Conservation (phyloP, 257 asterid species). For the Scutellaria minor region DNA sequence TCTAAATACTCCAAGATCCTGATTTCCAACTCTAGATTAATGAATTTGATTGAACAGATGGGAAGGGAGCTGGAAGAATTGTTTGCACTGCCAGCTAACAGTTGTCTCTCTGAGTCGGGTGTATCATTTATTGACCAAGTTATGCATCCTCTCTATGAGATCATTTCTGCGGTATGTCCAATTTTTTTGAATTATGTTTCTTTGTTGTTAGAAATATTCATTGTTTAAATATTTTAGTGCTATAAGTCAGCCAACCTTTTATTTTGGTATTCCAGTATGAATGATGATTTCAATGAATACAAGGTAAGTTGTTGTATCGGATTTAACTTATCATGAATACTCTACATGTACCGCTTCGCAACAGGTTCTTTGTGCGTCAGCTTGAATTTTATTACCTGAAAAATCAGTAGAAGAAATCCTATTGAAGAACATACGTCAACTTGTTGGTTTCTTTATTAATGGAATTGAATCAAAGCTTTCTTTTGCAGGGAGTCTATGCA, state of each 20-base stretch:
- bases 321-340: constrained; percentile 29
- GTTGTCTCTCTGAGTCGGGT: constrained; percentile 79
- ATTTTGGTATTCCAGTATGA: too few relatives aligned
- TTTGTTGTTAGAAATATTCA: too few relatives aligned
- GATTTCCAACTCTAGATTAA: constrained; percentile 27
- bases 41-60: constrained; percentile 67
- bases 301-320: too few relatives aligned
- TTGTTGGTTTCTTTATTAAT: constrained; percentile 21
- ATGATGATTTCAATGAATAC: too few relatives aligned
- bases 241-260: too few relatives aligned
- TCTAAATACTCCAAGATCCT: constrained; percentile 15
- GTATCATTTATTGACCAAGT: constrained; percentile 94
- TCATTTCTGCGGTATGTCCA: constrained; percentile 82
- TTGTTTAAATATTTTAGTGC: too few relatives aligned
- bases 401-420: constrained; percentile 27
- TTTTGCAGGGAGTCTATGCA: constrained; percentile 68
- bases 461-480: constrained; percentile 38
- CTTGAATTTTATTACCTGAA: constrained; percentile 14
- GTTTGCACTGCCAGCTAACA: constrained; percentile 79
- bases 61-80: constrained; percentile 88
- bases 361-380: constrained; percentile 52
- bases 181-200: constrained; percentile 24
- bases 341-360: constrained; percentile 57
- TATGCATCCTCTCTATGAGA: constrained; percentile 80
- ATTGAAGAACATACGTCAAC: constrained; percentile 16